phyloP scores from a whole-genome alignment of 805 yeast species.

The Barnettozyma populi region DNA sequence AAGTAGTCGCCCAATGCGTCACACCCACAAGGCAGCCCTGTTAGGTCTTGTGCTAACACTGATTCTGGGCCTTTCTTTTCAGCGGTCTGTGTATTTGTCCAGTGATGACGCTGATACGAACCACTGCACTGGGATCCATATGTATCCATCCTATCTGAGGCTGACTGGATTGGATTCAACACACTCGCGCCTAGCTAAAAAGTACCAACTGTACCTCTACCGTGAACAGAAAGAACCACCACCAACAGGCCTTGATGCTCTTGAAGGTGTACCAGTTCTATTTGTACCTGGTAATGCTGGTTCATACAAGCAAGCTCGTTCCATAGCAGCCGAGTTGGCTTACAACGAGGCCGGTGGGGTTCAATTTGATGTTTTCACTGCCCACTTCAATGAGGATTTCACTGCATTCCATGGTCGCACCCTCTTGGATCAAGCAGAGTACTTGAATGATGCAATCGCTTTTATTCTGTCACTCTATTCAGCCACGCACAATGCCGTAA shows the following conservation, averaged over 20 bases:
- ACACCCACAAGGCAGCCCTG: conserved; percentile 2
- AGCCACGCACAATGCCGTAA: conserved; percentile 23
- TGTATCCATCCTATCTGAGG: conserved; percentile 82
- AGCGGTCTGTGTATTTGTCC: not conserved
- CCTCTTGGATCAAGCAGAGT: conserved; percentile 88
- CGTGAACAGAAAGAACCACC: conserved; percentile 66
- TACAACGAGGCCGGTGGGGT: conserved; percentile 7
- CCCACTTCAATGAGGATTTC: conserved; percentile 92
- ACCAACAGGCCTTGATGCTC: conserved; percentile 37
- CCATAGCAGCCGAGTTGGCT: conserved; percentile 83
- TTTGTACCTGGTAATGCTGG: conserved; percentile 99
- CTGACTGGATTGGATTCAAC: conserved; percentile 66
- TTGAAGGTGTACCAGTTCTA: conserved; percentile 76
- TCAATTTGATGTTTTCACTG: conserved; percentile 79
- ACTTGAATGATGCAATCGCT: conserved; percentile 77
- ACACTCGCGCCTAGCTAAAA: conserved; percentile 66
- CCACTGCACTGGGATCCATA: conserved; percentile 60
- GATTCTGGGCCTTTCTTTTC: not conserved
- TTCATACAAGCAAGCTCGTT: conserved; percentile 80
- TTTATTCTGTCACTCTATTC: conserved; percentile 68
- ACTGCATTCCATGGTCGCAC: conserved; percentile 96
- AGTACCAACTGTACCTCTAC: conserved; percentile 80
- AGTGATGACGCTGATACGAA: conserved; percentile 8
- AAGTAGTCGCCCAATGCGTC: not conserved
- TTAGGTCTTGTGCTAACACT: conserved; percentile 1